Evolutionary conservation across 2,329 filamentous ascomycete genomes (phyloP), one percentile per base, ranked within the genome.

Genomic region (Colletotrichum kahawae): DNA sequence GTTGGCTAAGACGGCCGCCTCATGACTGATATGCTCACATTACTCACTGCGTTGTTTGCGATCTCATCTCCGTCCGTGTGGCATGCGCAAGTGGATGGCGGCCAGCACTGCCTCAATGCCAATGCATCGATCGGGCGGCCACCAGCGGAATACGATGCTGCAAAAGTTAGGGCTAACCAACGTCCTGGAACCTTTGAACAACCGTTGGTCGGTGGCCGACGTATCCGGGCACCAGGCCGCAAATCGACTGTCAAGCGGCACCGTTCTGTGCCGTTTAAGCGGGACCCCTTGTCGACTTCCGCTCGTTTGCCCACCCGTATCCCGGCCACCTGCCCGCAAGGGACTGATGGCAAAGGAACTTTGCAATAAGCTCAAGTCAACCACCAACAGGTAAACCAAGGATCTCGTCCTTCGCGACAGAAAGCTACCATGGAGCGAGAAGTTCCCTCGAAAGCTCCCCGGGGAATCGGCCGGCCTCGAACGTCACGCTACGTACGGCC

Each of bases 91-190:
- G 51, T 59, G 51, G 62, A 33, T 60, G 48, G 29, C 38, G 24
- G 12, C 16, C 71, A 75, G 72, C 72, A 75, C 72, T 71, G 72
- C 72, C 72, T 27, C 72, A 75, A 57, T 63, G 72, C 38, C 56
- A 75, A 67, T 72, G 56, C 68, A 36, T 72, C 63, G 57, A 63
- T 72, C 72, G 57, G 72, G 62, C 59, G 62, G 54, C 62, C 72
- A 48, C 63, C 62, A 24, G 48, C 36, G 57, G 56, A 67, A 33
- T 54, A 36, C 27, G 54, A 31, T 70, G 33, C 43, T 24, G 51
- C 38, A 66, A 29, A 36, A 43, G 48, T 56, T 62, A 68, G 56
- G 43, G 66, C 29, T 56, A 65, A 51, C 62, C 72, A 60, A 71
- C 56, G 24, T 34, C 21, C 56, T 65, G 72, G 62, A 31, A 43